phyloP scores from a whole-genome alignment of 768 basidiomycete species.

The Paxillus rubicundulus region DNA sequence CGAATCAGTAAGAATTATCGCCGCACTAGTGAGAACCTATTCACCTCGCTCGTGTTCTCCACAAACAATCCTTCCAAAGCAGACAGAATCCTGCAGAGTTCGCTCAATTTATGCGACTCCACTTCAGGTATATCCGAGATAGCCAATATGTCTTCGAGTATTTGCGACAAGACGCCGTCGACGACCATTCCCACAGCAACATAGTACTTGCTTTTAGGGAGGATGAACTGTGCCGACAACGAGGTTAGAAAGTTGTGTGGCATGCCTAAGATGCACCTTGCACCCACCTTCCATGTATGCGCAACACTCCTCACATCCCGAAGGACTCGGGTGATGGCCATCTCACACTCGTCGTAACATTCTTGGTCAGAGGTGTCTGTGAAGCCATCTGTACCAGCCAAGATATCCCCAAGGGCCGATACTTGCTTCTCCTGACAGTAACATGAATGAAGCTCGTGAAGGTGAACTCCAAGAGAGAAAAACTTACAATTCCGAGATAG shows the following conservation, averaged over 20 bases:
- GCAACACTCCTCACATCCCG: slow-evolving; percentile 62
- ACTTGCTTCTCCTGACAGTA: slow-evolving; percentile 23
- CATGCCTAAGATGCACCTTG: not conserved
- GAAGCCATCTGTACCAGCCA: slow-evolving; percentile 63
- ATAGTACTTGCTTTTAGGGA: slow-evolving; percentile 73
- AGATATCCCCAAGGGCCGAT: slow-evolving; percentile 36
- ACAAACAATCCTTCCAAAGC: slow-evolving; percentile 80
- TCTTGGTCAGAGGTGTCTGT: slow-evolving; percentile 66
- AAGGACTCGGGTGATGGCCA: slow-evolving; percentile 57
- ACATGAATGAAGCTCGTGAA: not conserved
- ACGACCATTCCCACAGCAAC: slow-evolving; percentile 67
- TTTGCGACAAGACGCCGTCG: slow-evolving; percentile 61
- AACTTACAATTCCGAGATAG: slow-evolving; percentile 64
- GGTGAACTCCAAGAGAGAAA: not conserved
- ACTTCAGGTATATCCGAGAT: slow-evolving; percentile 84
- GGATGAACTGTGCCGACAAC: slow-evolving; percentile 46
- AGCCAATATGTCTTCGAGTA: slow-evolving; percentile 71
- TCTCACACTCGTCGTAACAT: slow-evolving; percentile 75
- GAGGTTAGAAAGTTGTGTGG: not conserved
- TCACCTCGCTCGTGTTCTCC: slow-evolving; percentile 58
- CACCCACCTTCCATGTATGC: slow-evolving; percentile 70
- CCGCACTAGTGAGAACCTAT: slow-evolving; percentile 10
- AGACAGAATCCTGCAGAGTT: slow-evolving; percentile 76
- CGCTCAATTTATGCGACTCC: slow-evolving; percentile 80
- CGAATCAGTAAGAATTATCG: not conserved